These are phyloP conservation scores for Aspergillus luchuensis DNA, from an alignment of 2,329 filamentous ascomycete species.

Conservation along the genomic window DNA sequence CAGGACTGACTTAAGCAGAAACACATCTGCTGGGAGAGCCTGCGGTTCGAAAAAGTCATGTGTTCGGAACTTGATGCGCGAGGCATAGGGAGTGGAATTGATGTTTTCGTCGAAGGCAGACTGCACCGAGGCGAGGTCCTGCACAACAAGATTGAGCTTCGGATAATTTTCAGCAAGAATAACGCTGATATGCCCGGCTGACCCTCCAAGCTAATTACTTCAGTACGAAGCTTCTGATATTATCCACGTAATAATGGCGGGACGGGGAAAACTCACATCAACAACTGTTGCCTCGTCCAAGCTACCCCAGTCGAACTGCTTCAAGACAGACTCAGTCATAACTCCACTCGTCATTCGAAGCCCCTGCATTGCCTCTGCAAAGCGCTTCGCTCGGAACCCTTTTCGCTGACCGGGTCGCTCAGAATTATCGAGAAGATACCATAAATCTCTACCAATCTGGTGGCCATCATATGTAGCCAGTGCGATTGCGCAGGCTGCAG, in stretches of 20 bases:
- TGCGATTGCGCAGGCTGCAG: neutral
- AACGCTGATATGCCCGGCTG: neutral
- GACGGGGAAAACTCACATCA: neutral
- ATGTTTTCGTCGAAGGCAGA: neutral
- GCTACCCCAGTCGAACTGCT: neutral
- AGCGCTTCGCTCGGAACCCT: neutral
- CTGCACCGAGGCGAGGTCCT: neutral
- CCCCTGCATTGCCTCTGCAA: neutral
- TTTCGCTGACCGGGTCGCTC: neutral
- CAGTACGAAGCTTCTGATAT: neutral
- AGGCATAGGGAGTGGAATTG: neutral
- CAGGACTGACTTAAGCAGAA: neutral
- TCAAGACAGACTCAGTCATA: neutral
- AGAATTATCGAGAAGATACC: neutral
- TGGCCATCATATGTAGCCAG: neutral
- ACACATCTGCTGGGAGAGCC: neutral
- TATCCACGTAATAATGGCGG: too few relatives aligned
- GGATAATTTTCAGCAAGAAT: neutral
- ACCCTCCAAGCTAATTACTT: neutral
- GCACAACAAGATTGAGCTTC: neutral
- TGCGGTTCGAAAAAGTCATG: neutral
- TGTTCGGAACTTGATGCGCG: neutral
- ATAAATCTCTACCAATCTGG: neutral
- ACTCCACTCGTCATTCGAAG: neutral
- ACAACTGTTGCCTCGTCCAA: neutral